Conservation (phyloP, 1,139 yeast species). For the Pichia sp. region DNA sequence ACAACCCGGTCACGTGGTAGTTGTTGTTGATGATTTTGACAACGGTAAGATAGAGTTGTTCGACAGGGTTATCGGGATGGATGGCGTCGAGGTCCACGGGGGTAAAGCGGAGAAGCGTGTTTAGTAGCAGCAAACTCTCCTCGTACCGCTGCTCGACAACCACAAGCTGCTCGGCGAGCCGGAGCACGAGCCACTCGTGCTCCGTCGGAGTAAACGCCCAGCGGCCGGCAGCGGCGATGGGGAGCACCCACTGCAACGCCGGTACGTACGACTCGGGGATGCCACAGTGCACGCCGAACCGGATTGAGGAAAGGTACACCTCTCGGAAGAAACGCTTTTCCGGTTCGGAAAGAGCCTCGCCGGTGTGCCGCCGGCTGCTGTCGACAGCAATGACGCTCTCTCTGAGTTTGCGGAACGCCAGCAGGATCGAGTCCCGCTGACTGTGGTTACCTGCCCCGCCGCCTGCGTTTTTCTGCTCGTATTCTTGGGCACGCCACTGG, state of each 20-base stretch:
- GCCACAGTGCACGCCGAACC: neutral
- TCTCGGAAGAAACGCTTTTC: conserved; percentile 39
- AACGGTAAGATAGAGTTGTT: neutral
- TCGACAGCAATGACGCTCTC: conserved; percentile 45
- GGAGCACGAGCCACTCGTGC: neutral
- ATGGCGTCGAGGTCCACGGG: conserved; percentile 16
- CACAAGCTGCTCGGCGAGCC: neutral
- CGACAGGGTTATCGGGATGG: too few relatives aligned
- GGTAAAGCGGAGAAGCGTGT: conserved; percentile 5
- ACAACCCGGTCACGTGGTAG: neutral
- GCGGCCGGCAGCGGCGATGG: neutral
- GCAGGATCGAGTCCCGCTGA: conserved; percentile 29
- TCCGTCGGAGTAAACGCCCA: neutral
- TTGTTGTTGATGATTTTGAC: neutral
- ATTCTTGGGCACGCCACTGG: conserved; percentile 2
- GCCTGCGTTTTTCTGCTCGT: neutral
- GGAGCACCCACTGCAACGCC: neutral
- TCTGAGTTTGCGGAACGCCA: conserved; percentile 45
- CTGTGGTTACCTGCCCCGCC: conserved; percentile 5
- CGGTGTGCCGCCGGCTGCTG: neutral
- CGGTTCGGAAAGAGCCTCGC: neutral
- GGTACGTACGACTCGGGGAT: neutral
- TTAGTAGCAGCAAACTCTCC: neutral
- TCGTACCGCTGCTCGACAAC: neutral
- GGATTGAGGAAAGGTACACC: conserved; percentile 29